Conservation (phyloP, 1,139 yeast genomes). For the Hyphopichia burtonii region DNA sequence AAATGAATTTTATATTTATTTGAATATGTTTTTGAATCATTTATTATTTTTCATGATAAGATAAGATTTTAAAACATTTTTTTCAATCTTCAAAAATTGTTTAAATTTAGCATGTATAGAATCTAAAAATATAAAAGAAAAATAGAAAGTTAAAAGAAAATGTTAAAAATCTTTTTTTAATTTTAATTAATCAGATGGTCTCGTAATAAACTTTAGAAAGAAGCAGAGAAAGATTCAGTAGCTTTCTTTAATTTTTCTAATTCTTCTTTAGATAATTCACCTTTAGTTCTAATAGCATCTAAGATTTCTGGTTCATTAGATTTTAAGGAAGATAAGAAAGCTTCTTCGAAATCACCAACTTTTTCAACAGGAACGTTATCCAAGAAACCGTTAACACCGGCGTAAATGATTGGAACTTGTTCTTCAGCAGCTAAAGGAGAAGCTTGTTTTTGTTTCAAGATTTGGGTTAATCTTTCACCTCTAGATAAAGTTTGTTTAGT, state of each 20-base stretch:
- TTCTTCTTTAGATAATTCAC: constrained; percentile 86
- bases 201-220: constrained; percentile 39
- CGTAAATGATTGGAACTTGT: constrained; percentile 97
- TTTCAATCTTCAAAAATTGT: not conserved
- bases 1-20: not conserved
- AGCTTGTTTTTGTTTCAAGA: constrained; percentile 97
- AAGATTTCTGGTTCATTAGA: constrained; percentile 84
- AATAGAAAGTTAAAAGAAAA: not conserved
- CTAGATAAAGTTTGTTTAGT: constrained; percentile 98
- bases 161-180: not conserved
- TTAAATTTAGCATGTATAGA: not conserved
- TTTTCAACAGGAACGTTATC: constrained; percentile 83
- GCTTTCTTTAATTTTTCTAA: constrained; percentile 86
- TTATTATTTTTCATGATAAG: not conserved
- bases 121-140: not conserved
- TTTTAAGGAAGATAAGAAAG: constrained; percentile 89
- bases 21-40: not conserved
- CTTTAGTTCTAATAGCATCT: constrained; percentile 81
- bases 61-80: not conserved
- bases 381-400: constrained; percentile 99
- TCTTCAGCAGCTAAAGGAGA: constrained; percentile 97
- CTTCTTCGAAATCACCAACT: constrained; percentile 88
- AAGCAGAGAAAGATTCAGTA: constrained; percentile 88
- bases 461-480: constrained; percentile 99
- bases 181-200: not conserved